Evolutionary conservation across 140 eudicot genomes (phyloP).

Genomic region (Flaveria floridana): DNA sequence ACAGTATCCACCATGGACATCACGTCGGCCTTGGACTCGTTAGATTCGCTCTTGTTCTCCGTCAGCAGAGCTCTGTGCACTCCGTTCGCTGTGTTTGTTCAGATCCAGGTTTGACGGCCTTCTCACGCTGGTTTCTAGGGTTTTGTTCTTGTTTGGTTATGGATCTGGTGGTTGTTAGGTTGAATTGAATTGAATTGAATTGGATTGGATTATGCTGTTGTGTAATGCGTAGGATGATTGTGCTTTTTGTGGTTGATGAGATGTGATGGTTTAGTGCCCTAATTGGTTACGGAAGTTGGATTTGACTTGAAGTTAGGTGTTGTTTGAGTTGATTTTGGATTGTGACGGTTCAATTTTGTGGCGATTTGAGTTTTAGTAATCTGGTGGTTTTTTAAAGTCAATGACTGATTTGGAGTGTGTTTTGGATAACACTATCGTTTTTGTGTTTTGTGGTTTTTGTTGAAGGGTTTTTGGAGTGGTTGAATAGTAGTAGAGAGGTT

Average conservation of each 20-base stretch:
- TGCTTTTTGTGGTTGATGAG: not conserved
- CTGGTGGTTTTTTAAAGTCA: not conserved
- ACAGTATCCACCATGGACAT: not conserved
- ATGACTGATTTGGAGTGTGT: slow-evolving; percentile 8
- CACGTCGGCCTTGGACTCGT: slow-evolving; percentile 37
- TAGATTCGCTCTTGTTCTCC: slow-evolving; percentile 57
- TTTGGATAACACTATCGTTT: not conserved
- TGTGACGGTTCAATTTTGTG: not conserved
- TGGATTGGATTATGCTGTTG: not conserved
- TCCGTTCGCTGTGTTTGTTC: slow-evolving; percentile 62
- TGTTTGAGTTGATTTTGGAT: slow-evolving; percentile 17
- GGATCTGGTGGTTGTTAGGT: slow-evolving; percentile 26
- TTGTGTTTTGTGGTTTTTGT: slow-evolving; percentile 21
- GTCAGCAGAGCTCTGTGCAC: slow-evolving; percentile 62
- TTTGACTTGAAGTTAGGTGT: slow-evolving; percentile 11
- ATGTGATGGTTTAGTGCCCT: not conserved
- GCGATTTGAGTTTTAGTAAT: slow-evolving; percentile 17
- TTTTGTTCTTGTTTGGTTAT: slow-evolving; percentile 15
- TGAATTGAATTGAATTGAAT: not conserved
- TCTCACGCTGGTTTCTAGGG: not conserved
- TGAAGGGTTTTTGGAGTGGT: slow-evolving; percentile 7
- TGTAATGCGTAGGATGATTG: slow-evolving; percentile 4
- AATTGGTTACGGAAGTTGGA: not conserved
- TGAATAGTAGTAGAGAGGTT: slow-evolving; percentile 4
- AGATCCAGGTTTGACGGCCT: slow-evolving; percentile 74